Percentiles rank a stretch among this genome's conserved stretches.
These are phyloP conservation scores for Sporothrix euskadiensis DNA, from an alignment of 2,329 filamentous ascomycete genomes.

Conservation along the genomic window DNA sequence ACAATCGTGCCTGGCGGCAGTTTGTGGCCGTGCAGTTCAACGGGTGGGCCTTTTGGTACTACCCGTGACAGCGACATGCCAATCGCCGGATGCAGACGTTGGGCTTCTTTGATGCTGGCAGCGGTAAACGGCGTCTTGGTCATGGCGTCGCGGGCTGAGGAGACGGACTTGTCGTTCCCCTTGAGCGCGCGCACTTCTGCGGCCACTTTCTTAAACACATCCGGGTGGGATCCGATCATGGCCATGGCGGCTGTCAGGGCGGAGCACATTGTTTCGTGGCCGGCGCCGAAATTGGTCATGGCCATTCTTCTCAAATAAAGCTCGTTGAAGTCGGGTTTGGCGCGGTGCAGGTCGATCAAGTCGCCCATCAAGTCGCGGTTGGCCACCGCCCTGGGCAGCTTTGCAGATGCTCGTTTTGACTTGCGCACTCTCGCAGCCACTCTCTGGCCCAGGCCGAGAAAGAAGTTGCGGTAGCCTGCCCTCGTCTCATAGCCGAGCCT, in stretches of 20 bases:
- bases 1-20: conserved; percentile 52
- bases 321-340: conserved; percentile 50
- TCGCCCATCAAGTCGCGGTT: conserved; percentile 49
- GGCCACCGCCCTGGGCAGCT: conserved; percentile 29
- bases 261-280: conserved; percentile 57
- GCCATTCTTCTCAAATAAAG: conserved; percentile 54
- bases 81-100: conserved; percentile 53
- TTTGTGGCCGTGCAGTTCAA: conserved; percentile 44
- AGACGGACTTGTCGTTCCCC: conserved; percentile 12
- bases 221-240: conserved; percentile 47
- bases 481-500: conserved; percentile 49
- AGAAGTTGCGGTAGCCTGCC: conserved; percentile 50
- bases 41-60: conserved; percentile 40
- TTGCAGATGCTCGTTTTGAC: background rate
- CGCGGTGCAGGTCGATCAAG: conserved; percentile 49
- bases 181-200: conserved; percentile 36
- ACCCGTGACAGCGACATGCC: conserved; percentile 53
- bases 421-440: conserved; percentile 23
- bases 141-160: conserved; percentile 35
- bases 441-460: conserved; percentile 38
- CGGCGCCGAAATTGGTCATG: conserved; percentile 57
- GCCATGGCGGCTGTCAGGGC: conserved; percentile 52
- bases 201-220: conserved; percentile 40
- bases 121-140: conserved; percentile 42
- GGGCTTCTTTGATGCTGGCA: conserved; percentile 53